Conservation (phyloP, 2,329 filamentous ascomycete genomes). For the Dothideomycetidae sp. region DNA sequence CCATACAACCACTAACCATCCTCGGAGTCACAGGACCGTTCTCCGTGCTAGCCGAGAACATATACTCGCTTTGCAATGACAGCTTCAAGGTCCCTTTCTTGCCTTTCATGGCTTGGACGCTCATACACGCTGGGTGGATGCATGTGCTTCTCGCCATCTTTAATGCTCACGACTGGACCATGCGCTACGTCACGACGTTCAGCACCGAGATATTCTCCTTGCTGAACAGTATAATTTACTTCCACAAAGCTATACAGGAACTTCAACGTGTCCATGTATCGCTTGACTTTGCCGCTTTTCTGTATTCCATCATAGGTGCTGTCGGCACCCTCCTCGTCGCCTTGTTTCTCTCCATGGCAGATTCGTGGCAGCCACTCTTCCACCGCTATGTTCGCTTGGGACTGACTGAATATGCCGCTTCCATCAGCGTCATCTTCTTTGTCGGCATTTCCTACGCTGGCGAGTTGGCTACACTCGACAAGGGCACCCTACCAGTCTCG, state of each 20-base stretch:
- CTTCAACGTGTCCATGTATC: conserved; percentile 43
- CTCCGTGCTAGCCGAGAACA: conserved; percentile 51
- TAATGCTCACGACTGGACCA: conserved; percentile 56
- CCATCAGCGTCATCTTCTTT: conserved; percentile 52
- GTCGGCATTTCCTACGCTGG: conserved; percentile 48
- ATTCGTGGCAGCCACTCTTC: conserved; percentile 47
- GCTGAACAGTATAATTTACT: conserved; percentile 54
- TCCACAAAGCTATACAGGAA: conserved; percentile 53
- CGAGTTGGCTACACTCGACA: conserved; percentile 44
- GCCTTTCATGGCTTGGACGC: conserved; percentile 53
- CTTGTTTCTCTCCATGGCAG: conserved; percentile 46
- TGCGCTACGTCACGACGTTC: conserved; percentile 55
- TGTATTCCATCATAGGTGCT: conserved; percentile 51
- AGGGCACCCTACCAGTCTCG: conserved; percentile 43
- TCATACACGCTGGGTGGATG: conserved; percentile 53
- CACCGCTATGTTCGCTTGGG: conserved; percentile 48
- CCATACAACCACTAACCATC: conserved; percentile 50
- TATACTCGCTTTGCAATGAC: conserved; percentile 43
- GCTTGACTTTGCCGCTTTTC: conserved; percentile 47
- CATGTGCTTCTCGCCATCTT: conserved; percentile 49
- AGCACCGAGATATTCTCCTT: conserved; percentile 53
- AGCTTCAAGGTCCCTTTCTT: conserved; percentile 47
- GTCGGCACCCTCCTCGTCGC: conserved; percentile 49
- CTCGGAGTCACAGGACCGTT: conserved; percentile 53
- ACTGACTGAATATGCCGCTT: conserved; percentile 49